Percentiles rank a stretch among this genome's conserved stretches.
Evolutionary conservation across 176 grass and related monocot genomes (phyloP).

Genomic region (Phyllostachys edulis): DNA sequence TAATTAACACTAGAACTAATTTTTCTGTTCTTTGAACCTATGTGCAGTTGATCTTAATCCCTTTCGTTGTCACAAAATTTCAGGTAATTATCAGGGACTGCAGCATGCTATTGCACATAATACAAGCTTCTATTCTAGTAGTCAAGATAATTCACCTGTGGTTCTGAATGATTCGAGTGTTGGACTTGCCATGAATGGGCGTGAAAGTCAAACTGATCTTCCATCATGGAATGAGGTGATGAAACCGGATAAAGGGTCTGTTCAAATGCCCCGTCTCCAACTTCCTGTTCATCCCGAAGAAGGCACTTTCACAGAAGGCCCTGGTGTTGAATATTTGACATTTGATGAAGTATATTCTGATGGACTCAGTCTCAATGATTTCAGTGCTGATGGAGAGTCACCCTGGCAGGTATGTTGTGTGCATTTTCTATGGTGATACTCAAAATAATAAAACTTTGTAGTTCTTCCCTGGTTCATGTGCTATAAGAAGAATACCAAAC

Average conservation of each 20-base stretch:
- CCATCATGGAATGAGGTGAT: slow-evolving; percentile 43
- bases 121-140: slow-evolving; percentile 33
- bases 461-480: not conserved
- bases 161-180: slow-evolving; percentile 40
- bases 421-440: not conserved
- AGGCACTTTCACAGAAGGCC: slow-evolving; percentile 22
- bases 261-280: slow-evolving; percentile 42
- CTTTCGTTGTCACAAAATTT: slow-evolving; percentile 21
- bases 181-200: slow-evolving; percentile 23
- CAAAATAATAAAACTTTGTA: not conserved
- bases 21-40: not conserved
- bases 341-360: slow-evolving; percentile 57
- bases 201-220: slow-evolving; percentile 39
- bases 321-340: slow-evolving; percentile 50
- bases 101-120: slow-evolving; percentile 28
- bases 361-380: slow-evolving; percentile 48
- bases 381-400: slow-evolving; percentile 44
- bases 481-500: not conserved
- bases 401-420: slow-evolving; percentile 50
- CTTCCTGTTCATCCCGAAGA: slow-evolving; percentile 41
- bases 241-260: slow-evolving; percentile 31
- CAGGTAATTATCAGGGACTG: slow-evolving; percentile 49
- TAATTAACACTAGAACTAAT: slow-evolving; percentile 29
- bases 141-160: slow-evolving; percentile 40
- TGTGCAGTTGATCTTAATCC: slow-evolving; percentile 22